Evolutionary conservation across 2,329 filamentous ascomycete species (phyloP).

Genomic region (Trichoderma lentiforme): DNA sequence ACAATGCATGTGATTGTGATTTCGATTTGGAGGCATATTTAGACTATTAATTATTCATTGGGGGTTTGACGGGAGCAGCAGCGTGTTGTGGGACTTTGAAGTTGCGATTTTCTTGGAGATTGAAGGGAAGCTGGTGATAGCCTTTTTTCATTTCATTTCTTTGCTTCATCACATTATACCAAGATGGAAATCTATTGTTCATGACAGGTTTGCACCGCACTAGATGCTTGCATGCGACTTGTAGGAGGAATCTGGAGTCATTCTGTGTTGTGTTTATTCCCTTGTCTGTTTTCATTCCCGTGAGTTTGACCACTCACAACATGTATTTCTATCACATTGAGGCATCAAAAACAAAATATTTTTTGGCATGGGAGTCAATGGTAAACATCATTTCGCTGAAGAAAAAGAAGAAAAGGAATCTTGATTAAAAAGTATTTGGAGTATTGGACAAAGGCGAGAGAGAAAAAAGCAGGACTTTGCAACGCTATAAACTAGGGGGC

Average conservation of each 20-base stretch:
- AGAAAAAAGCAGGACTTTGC: background rate
- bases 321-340: constrained; percentile 6
- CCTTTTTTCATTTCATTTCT: background rate
- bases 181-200: constrained; percentile 14
- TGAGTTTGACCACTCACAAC: background rate
- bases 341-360: background rate
- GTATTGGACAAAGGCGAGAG: background rate
- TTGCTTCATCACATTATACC: constrained; percentile 1
- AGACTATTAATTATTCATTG: constrained; percentile 1
- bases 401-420: background rate
- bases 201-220: constrained; percentile 2
- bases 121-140: background rate
- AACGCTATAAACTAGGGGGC: background rate
- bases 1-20: background rate
- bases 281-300: background rate
- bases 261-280: background rate
- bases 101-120: constrained; percentile 7
- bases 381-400: background rate
- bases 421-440: background rate
- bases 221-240: constrained; percentile 4
- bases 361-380: background rate
- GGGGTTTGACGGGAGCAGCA: background rate
- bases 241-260: background rate
- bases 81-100: background rate
- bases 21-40: background rate